Percentiles rank a stretch among this genome's conserved stretches.
Evolutionary conservation across 208 protist genomes (phyloP).

Genomic region (Trypanosoma platydactyli): DNA sequence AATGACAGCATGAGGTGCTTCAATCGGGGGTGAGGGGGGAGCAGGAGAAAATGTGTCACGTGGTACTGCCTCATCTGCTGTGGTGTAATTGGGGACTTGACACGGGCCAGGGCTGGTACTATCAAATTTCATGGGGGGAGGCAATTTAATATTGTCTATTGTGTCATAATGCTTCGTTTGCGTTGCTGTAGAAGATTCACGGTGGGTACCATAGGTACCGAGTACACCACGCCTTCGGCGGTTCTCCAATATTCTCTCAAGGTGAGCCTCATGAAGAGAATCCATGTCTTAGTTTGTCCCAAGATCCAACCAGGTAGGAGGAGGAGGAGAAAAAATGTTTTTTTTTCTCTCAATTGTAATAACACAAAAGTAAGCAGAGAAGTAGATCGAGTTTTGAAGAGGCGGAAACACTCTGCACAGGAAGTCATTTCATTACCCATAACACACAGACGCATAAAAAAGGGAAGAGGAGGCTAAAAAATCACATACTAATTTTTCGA

Average conservation of each 20-base stretch:
- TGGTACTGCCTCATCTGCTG: conserved; percentile 2
- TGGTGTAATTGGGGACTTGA: background rate
- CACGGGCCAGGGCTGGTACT: conserved; percentile 10
- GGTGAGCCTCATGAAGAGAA: conserved; percentile 58
- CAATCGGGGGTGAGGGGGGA: background rate
- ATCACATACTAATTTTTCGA: background rate
- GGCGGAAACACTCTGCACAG: background rate
- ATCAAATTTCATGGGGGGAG: background rate
- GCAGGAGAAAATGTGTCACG: background rate
- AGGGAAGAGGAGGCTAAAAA: conserved; percentile 1
- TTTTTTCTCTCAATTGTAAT: background rate
- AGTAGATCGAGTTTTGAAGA: background rate
- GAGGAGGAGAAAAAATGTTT: no score
- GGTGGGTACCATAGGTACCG: conserved; percentile 15
- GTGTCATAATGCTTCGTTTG: conserved; percentile 28
- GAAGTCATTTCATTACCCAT: background rate
- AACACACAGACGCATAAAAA: background rate
- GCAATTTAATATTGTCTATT: background rate
- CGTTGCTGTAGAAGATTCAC: conserved; percentile 29
- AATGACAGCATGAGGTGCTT: background rate
- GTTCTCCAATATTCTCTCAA: conserved; percentile 74
- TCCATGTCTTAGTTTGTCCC: conserved; percentile 46
- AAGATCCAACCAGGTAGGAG: background rate
- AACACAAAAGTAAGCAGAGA: background rate
- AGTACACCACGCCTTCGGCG: conserved; percentile 61